Conservation (phyloP, 768 basidiomycete species). For the Leccinellum rugosiceps region DNA sequence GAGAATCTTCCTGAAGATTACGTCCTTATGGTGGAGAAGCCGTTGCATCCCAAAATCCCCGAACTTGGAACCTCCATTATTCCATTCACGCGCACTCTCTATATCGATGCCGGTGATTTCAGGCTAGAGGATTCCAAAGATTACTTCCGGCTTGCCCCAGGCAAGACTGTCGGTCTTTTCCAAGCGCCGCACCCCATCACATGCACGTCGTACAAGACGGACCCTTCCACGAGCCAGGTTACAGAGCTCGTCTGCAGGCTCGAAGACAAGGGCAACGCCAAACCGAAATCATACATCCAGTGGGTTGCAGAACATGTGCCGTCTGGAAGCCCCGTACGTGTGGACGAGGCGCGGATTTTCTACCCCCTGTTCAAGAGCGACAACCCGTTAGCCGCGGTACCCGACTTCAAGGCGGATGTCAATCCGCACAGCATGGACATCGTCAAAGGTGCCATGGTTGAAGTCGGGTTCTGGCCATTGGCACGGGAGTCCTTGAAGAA, state of each 20-base stretch:
- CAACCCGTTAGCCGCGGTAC: conserved; percentile 63
- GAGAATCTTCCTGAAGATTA: conserved; percentile 90
- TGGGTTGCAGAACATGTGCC: conserved; percentile 89
- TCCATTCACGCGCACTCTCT: conserved; percentile 85
- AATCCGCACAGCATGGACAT: conserved; percentile 79
- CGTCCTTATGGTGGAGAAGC: conserved; percentile 79
- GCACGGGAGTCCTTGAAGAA: conserved; percentile 63
- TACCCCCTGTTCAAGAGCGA: conserved; percentile 93
- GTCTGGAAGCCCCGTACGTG: conserved; percentile 75
- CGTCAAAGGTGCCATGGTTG: conserved; percentile 77
- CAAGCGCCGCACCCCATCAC: conserved; percentile 90
- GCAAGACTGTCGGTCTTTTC: conserved; percentile 96
- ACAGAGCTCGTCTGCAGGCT: conserved; percentile 75
- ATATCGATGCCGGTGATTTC: conserved; percentile 94
- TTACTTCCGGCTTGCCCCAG: conserved; percentile 96
- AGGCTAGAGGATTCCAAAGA: conserved; percentile 86
- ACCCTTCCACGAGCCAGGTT: conserved; percentile 69
- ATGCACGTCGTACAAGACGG: conserved; percentile 83
- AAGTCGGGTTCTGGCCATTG: conserved; percentile 85
- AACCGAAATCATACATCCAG: conserved; percentile 93
- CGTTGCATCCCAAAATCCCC: conserved; percentile 90
- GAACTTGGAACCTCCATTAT: conserved; percentile 77
- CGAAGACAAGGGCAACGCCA: conserved; percentile 70
- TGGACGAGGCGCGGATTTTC: conserved; percentile 92
- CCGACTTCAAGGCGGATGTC: conserved; percentile 82